Conservation (phyloP, 1,284 basidiomycete genomes). For the Tilletia indica region DNA sequence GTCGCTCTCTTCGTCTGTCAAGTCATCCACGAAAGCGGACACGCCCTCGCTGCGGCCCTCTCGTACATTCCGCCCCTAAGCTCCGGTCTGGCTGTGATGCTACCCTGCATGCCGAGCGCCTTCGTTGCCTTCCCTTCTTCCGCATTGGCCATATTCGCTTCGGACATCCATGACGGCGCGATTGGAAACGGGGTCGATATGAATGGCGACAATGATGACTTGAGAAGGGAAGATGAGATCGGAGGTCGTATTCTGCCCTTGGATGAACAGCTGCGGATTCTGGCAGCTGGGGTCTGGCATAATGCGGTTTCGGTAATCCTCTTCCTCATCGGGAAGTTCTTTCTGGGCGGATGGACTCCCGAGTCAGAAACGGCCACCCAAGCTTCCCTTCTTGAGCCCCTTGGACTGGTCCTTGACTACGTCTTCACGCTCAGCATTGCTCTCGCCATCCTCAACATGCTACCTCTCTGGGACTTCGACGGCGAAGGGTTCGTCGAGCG, state of each 20-base stretch:
- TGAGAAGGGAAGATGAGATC: too few species aligned
- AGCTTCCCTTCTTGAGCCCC: neutral
- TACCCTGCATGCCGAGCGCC: conserved; percentile 17
- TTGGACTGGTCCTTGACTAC: neutral
- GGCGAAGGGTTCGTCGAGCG: conserved; percentile 16
- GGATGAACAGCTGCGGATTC: conserved; percentile 5
- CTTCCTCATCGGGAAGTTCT: neutral
- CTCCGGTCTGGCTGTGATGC: neutral
- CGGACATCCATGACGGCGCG: neutral
- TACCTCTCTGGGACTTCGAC: conserved; percentile 18
- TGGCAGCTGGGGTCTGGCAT: conserved; percentile 21
- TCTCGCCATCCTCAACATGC: conserved; percentile 20
- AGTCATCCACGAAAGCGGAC: conserved; percentile 18
- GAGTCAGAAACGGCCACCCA: neutral
- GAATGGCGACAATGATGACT: neutral
- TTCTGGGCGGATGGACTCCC: neutral
- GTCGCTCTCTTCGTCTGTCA: conserved; percentile 18
- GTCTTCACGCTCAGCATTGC: conserved; percentile 13
- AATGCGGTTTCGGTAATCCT: neutral
- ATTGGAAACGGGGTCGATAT: neutral
- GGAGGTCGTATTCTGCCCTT: neutral
- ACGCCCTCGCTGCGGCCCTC: conserved; percentile 17
- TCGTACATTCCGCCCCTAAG: conserved; percentile 15
- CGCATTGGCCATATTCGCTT: conserved; percentile 11
- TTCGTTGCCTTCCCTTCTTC: conserved; percentile 17